phyloP scores from a whole-genome alignment of 169 alveolate genomes.

The Perkinsus marinus region DNA sequence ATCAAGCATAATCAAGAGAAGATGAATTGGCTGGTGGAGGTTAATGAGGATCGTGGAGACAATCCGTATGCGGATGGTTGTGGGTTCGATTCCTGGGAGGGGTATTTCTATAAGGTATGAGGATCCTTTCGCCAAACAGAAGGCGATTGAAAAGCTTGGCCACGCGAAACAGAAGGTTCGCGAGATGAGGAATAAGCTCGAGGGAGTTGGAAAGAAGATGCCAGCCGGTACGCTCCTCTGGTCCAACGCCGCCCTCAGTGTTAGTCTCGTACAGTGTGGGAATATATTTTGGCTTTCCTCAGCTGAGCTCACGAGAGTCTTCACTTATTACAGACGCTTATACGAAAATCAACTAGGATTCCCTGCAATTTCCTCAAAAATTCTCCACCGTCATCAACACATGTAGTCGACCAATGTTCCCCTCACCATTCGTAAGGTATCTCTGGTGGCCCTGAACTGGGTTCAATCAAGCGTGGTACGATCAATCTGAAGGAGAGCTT shows the following conservation, averaged over 20 bases:
- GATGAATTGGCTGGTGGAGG: background rate
- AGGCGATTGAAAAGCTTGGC: background rate
- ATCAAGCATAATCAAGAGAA: background rate
- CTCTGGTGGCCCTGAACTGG: background rate
- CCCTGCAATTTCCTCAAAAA: too few species aligned
- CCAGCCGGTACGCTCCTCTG: background rate
- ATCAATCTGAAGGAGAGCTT: background rate
- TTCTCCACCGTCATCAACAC: too few species aligned
- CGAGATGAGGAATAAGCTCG: constrained; percentile 31
- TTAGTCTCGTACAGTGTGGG: too few species aligned
- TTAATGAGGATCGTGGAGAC: background rate
- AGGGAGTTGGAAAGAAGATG: constrained; percentile 3
- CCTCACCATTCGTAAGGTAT: background rate
- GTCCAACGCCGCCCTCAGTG: too few species aligned
- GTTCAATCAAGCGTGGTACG: background rate
- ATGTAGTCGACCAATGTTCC: background rate
- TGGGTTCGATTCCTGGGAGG: background rate
- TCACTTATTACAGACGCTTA: too few species aligned
- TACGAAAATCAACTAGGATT: too few species aligned
- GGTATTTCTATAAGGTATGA: background rate
- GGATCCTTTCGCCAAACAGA: background rate
- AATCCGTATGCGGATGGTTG: background rate
- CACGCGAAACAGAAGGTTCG: background rate
- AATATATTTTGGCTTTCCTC: too few species aligned
- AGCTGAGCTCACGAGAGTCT: too few species aligned